Conservation (phyloP, 148 eudicot species). For the Diospyros lotus region DNA sequence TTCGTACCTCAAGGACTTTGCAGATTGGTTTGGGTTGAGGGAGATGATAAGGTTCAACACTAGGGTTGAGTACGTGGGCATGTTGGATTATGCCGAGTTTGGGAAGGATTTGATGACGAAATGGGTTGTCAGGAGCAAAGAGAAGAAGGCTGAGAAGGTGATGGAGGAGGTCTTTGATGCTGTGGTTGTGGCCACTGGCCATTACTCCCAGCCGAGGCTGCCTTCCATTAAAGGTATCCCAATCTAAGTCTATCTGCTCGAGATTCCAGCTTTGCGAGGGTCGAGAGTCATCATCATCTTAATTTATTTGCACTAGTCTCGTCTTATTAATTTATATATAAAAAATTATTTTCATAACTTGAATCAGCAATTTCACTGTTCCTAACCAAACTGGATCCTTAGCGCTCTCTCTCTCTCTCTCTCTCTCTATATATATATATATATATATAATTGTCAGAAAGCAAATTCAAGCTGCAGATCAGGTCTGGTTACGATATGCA, state of each 20-base stretch:
- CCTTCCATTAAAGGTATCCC: slow-evolving; percentile 58
- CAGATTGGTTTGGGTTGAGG: slow-evolving; percentile 57
- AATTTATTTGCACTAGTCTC: too few relatives aligned
- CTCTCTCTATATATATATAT: too few relatives aligned
- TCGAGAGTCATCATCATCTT: too few relatives aligned
- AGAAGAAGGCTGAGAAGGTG: slow-evolving; percentile 25
- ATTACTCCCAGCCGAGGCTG: slow-evolving; percentile 70
- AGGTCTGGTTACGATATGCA: neutral
- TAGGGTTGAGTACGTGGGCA: slow-evolving; percentile 65
- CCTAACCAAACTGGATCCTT: too few relatives aligned
- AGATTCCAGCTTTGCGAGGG: too few relatives aligned
- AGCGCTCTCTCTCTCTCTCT: too few relatives aligned
- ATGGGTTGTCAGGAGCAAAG: slow-evolving; percentile 65
- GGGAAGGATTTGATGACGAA: slow-evolving; percentile 30
- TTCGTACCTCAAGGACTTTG: slow-evolving; percentile 59
- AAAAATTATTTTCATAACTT: too few relatives aligned
- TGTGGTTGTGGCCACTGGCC: slow-evolving; percentile 81
- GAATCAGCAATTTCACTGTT: too few relatives aligned
- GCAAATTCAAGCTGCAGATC: too few relatives aligned
- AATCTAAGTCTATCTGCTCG: neutral
- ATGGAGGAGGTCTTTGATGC: slow-evolving; percentile 78
- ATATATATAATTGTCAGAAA: too few relatives aligned
- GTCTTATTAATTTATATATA: too few relatives aligned
- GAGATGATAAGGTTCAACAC: slow-evolving; percentile 69
- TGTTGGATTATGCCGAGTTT: slow-evolving; percentile 34